Conservation (phyloP, 306 rosid species). For the Citrullus amarus region DNA sequence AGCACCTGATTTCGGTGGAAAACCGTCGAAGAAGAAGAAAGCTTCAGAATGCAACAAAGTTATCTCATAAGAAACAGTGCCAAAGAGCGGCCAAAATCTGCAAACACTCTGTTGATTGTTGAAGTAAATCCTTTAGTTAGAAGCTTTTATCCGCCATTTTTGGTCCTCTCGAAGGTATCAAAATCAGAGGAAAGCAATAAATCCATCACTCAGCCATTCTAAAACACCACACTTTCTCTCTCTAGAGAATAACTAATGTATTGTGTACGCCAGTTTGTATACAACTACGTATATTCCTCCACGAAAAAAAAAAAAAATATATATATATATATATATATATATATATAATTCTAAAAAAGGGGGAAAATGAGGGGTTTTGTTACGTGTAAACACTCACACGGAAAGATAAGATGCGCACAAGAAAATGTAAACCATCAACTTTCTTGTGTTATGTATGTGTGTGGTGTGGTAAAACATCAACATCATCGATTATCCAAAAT, state of each 20-base stretch:
- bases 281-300: conserved; percentile 7
- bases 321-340: too few species aligned
- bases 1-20: background rate
- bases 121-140: background rate
- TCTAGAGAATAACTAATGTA: background rate
- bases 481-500: background rate
- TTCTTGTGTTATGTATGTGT: background rate
- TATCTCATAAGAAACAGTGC: background rate
- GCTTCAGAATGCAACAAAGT: background rate
- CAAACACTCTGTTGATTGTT: background rate
- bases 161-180: background rate
- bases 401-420: background rate
- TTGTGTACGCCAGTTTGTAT: background rate
- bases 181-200: conserved; percentile 8
- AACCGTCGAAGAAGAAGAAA: background rate
- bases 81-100: background rate
- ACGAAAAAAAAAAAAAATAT: background rate
- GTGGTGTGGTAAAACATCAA: background rate
- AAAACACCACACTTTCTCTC: conserved; percentile 1
- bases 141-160: conserved; percentile 4
- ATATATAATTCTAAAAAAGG: background rate
- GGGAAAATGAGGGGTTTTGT: background rate
- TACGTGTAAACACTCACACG: conserved; percentile 1
- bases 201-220: background rate
- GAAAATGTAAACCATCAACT: background rate